Conservation (phyloP, 306 rosid genomes). For the Begonia masoniana region DNA sequence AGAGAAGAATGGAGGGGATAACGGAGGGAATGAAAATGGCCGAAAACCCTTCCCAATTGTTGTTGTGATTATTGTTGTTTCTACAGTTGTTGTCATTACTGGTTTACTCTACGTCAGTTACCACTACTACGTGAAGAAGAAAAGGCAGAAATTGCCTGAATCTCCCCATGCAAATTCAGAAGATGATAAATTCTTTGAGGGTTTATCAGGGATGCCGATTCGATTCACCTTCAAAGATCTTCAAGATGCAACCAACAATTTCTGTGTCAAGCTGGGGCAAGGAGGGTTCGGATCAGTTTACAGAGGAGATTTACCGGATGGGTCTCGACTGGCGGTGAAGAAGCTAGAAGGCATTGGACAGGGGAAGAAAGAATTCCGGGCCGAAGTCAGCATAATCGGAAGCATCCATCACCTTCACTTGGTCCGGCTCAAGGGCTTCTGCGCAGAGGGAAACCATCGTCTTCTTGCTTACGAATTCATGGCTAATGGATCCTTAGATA, state of each 20-base stretch:
- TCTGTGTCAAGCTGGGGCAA: conserved; percentile 73
- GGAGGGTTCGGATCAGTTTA: conserved; percentile 94
- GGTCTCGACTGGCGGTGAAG: conserved; percentile 75
- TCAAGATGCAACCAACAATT: conserved; percentile 57
- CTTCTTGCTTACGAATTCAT: conserved; percentile 85
- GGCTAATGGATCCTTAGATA: conserved; percentile 79
- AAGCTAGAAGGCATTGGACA: conserved; percentile 83
- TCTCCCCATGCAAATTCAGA: conserved; percentile 35
- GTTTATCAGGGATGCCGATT: conserved; percentile 58
- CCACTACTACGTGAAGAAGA: conserved; percentile 35
- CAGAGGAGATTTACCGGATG: conserved; percentile 56
- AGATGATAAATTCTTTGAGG: conserved; percentile 82
- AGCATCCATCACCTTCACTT: conserved; percentile 87
- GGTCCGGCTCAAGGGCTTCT: conserved; percentile 70
- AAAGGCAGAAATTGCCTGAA: conserved; percentile 18
- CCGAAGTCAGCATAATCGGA: conserved; percentile 94
- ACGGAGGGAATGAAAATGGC: conserved; percentile 21
- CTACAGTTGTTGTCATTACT: conserved; percentile 33
- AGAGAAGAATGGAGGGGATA: background rate
- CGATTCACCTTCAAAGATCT: conserved; percentile 69
- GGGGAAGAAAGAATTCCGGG: conserved; percentile 88
- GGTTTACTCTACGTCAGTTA: conserved; percentile 34
- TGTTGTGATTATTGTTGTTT: conserved; percentile 41
- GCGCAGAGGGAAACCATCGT: conserved; percentile 69
- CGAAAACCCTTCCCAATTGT: conserved; percentile 17